A percentile compares a stretch with the other conserved stretches of the same genome.
phyloP scores from a whole-genome alignment of 2,329 filamentous ascomycete species.

The Fusarium sp. region DNA sequence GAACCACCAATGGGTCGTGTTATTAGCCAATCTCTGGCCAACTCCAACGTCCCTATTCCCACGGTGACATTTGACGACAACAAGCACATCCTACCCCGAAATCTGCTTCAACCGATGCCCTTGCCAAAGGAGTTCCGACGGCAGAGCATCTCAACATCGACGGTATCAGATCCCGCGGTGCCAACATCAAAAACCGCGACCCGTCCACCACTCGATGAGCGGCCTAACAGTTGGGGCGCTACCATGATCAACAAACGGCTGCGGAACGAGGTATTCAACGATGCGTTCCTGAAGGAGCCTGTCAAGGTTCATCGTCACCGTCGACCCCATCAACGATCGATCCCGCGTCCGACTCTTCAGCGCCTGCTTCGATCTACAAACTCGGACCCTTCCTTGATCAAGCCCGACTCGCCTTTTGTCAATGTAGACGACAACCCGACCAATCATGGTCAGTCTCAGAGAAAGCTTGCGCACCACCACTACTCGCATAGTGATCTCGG shows the following conservation, averaged over 20 bases:
- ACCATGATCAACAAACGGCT: constrained; percentile 89
- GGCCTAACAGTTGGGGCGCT: constrained; percentile 80
- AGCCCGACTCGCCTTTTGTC: constrained; percentile 28
- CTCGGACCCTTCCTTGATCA: constrained; percentile 54
- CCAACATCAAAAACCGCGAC: constrained; percentile 16
- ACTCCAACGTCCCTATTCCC: constrained; percentile 70
- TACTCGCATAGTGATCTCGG: constrained; percentile 50
- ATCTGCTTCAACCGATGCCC: constrained; percentile 72
- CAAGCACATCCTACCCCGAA: constrained; percentile 87
- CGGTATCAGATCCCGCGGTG: constrained; percentile 23
- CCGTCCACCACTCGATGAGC: constrained; percentile 59
- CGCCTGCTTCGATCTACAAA: constrained; percentile 55
- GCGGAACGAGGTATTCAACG: constrained; percentile 89
- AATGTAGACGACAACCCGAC: constrained; percentile 2
- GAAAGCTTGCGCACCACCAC: constrained; percentile 16
- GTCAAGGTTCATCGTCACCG: constrained; percentile 82
- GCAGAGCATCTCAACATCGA: constrained; percentile 47
- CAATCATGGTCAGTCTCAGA: constrained; percentile 5
- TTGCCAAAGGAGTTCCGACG: constrained; percentile 47
- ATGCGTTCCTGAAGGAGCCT: constrained; percentile 85
- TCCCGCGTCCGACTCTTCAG: constrained; percentile 63
- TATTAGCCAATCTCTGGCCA: constrained; percentile 78
- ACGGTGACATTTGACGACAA: constrained; percentile 96
- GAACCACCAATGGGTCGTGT: constrained; percentile 51
- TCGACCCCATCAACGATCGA: constrained; percentile 70